phyloP scores from a whole-genome alignment of 2,329 filamentous ascomycete genomes.

The Colletotrichum endophyticum region DNA sequence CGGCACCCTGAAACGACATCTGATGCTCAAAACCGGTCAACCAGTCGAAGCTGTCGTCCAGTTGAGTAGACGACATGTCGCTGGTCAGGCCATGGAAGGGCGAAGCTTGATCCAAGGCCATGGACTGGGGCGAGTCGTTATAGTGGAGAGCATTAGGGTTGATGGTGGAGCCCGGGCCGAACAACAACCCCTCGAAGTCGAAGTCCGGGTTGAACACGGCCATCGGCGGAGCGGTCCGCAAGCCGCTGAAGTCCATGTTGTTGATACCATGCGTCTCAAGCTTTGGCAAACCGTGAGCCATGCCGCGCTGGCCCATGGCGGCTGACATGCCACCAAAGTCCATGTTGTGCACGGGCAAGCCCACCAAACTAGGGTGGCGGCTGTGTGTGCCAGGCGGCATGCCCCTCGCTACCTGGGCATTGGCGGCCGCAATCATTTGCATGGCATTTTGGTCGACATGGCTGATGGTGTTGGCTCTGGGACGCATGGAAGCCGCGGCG shows the following conservation, averaged over 20 bases:
- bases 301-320: constrained; percentile 68
- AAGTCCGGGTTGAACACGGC: constrained; percentile 70
- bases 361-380: constrained; percentile 77
- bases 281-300: constrained; percentile 75
- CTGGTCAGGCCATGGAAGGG: constrained; percentile 65
- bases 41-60: constrained; percentile 87
- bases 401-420: constrained; percentile 54
- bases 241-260: constrained; percentile 68
- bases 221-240: constrained; percentile 78
- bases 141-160: constrained; percentile 83
- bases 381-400: constrained; percentile 51
- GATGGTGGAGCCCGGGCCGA: constrained; percentile 70
- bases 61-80: constrained; percentile 56
- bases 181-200: constrained; percentile 73
- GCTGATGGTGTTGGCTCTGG: constrained; percentile 94
- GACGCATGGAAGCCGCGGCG: constrained; percentile 71
- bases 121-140: constrained; percentile 74
- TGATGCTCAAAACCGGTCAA: constrained; percentile 78
- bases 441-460: constrained; percentile 83
- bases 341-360: constrained; percentile 63
- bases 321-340: constrained; percentile 77
- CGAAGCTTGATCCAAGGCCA: constrained; percentile 66
- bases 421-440: constrained; percentile 71
- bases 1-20: constrained; percentile 73
- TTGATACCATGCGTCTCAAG: constrained; percentile 77